phyloP scores from a whole-genome alignment of 495 filamentous ascomycete species.

The Hyaloscypha hepaticicola region DNA sequence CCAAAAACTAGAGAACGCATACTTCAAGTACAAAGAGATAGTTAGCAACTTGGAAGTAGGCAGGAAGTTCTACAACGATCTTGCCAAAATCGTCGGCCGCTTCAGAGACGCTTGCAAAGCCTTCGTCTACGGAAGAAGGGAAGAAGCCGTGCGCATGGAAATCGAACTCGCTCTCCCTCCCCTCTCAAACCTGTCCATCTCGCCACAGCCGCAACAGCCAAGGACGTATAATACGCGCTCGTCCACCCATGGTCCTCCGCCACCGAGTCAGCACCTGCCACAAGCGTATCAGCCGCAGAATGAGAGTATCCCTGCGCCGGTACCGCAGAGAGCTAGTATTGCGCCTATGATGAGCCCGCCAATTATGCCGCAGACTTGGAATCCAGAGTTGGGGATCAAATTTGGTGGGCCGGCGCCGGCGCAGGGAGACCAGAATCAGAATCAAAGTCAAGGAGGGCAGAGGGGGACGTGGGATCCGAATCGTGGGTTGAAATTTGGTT shows the following conservation, averaged over 20 bases:
- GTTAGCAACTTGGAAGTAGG: constrained; percentile 85
- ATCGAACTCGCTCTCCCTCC: constrained; percentile 53
- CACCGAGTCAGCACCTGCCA: constrained; percentile 1
- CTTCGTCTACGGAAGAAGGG: constrained; percentile 76
- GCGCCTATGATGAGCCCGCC: constrained; percentile 38
- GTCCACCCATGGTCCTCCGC: constrained; percentile 1
- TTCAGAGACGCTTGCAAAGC: constrained; percentile 75
- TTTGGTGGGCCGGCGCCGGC: constrained; percentile 47
- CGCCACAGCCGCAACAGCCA: constrained; percentile 19
- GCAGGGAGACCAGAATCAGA: constrained; percentile 4
- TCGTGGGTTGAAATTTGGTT: constrained; percentile 62
- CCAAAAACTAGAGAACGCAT: constrained; percentile 88
- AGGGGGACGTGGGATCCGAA: constrained; percentile 57
- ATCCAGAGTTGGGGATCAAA: constrained; percentile 75
- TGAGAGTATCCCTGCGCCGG: constrained; percentile 51
- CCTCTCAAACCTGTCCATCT: constrained; percentile 43
- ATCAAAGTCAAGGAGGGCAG: background rate
- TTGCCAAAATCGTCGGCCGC: constrained; percentile 76
- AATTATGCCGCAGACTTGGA: constrained; percentile 63
- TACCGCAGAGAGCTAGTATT: constrained; percentile 49
- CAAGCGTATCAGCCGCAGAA: background rate
- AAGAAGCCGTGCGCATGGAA: constrained; percentile 79
- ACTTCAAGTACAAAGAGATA: constrained; percentile 93
- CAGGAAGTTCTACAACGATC: constrained; percentile 95
- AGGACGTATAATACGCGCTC: constrained; percentile 6